Conservation (phyloP, 2,329 filamentous ascomycete species). For the Pestalotiopsis sp. region DNA sequence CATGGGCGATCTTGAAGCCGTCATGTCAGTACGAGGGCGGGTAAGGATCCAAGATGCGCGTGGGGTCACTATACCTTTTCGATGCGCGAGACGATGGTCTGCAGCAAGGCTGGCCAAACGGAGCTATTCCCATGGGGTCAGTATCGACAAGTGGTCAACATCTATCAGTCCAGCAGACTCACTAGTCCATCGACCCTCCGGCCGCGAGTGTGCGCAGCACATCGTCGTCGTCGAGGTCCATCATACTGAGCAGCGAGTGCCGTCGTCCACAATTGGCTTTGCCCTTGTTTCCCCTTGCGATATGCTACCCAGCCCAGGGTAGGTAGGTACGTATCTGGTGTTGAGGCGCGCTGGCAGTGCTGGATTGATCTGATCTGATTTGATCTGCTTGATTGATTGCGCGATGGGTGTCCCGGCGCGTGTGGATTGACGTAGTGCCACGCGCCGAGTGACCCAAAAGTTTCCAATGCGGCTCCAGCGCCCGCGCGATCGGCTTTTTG, state of each 20-base stretch:
- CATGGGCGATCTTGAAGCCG: conserved; percentile 64
- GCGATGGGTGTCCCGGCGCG: neutral
- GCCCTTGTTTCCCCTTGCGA: neutral
- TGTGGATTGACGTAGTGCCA: conserved; percentile 11
- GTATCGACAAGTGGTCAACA: neutral
- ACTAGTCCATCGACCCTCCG: conserved; percentile 58
- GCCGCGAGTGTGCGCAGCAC: conserved; percentile 48
- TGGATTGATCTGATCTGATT: neutral
- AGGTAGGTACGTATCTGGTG: neutral
- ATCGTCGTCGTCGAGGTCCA: conserved; percentile 59
- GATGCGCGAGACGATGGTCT: conserved; percentile 36
- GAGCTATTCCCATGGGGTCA: conserved; percentile 29
- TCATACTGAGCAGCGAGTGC: conserved; percentile 31
- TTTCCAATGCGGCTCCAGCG: conserved; percentile 1
- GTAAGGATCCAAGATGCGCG: neutral
- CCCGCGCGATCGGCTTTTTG: neutral
- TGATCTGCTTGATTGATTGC: neutral
- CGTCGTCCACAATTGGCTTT: neutral
- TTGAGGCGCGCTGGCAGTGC: neutral
- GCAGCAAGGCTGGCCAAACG: conserved; percentile 38
- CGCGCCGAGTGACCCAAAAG: neutral
- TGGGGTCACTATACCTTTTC: conserved; percentile 47
- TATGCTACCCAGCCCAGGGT: neutral
- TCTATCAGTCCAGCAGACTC: conserved; percentile 27
- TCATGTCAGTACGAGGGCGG: conserved; percentile 9